phyloP scores from a whole-genome alignment of 139 green algal species.

The Edaphochlamys debaryana region DNA sequence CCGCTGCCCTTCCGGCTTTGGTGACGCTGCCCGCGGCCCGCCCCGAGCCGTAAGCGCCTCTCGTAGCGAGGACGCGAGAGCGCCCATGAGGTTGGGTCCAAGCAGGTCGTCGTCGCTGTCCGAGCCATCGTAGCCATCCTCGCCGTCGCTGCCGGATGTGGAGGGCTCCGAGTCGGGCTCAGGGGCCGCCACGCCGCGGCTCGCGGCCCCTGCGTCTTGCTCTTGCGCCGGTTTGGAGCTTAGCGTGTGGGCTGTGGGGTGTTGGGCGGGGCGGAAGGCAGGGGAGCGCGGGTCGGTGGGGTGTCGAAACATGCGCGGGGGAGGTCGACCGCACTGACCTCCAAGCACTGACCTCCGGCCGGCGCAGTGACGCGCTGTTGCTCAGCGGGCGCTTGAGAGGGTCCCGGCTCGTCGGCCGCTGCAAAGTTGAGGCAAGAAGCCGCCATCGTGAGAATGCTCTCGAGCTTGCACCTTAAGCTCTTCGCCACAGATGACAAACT shows the following conservation, averaged over 20 bases:
- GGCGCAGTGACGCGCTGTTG: not conserved
- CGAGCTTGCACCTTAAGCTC: too few relatives aligned
- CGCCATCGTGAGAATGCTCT: not conserved
- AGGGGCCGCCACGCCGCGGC: too few relatives aligned
- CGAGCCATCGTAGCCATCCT: not conserved
- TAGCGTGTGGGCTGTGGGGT: not conserved
- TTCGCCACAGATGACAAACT: too few relatives aligned
- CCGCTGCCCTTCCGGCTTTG: not conserved
- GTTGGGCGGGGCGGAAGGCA: not conserved
- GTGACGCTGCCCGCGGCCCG: not conserved
- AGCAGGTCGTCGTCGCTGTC: slow-evolving; percentile 18
- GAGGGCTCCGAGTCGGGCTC: too few relatives aligned
- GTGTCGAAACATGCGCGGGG: too few relatives aligned
- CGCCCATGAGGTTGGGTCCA: slow-evolving; percentile 4
- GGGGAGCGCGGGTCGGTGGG: not conserved
- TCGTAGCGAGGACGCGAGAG: slow-evolving; percentile 7
- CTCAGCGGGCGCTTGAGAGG: not conserved
- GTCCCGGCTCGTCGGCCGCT: not conserved
- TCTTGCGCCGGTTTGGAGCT: too few relatives aligned
- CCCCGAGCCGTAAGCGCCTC: not conserved
- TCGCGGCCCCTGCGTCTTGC: too few relatives aligned
- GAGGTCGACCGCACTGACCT: not conserved
- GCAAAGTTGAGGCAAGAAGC: too few relatives aligned
- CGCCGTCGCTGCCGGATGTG: not conserved
- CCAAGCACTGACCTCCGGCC: not conserved